A percentile compares a stretch with the other conserved stretches of the same genome.
These are phyloP conservation scores for Trypanosoma vivax DNA, from an alignment of 208 protist genomes.

Conservation along the genomic window DNA sequence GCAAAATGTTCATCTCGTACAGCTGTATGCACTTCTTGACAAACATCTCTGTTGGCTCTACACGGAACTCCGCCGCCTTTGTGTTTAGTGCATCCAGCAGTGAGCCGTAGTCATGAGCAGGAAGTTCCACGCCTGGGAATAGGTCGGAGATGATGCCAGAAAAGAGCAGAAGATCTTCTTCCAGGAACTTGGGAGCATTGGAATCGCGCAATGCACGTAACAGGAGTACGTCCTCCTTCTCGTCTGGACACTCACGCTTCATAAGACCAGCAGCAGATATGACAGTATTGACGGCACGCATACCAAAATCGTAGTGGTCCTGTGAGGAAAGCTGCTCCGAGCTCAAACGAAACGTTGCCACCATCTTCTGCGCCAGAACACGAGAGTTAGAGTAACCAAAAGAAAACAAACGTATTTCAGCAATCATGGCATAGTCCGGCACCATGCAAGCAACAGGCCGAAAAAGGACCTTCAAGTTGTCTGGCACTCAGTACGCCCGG, in stretches of 20 bases:
- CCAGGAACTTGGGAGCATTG: slow-evolving; percentile 98
- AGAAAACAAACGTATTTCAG: slow-evolving; percentile 96
- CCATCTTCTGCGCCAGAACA: slow-evolving; percentile 95
- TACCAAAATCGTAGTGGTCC: slow-evolving; percentile 98
- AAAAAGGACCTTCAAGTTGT: slow-evolving; percentile 98
- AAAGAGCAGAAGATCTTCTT: slow-evolving; percentile 90
- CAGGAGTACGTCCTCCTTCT: slow-evolving; percentile 92
- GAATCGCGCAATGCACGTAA: slow-evolving; percentile 94
- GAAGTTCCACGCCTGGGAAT: slow-evolving; percentile 93
- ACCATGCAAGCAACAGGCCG: slow-evolving; percentile 98
- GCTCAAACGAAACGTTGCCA: slow-evolving; percentile 95
- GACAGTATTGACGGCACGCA: slow-evolving; percentile 98
- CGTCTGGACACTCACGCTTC: slow-evolving; percentile 92
- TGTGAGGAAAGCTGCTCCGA: slow-evolving; percentile 97
- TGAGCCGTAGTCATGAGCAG: slow-evolving; percentile 87
- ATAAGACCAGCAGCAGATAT: slow-evolving; percentile 95
- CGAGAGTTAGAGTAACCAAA: slow-evolving; percentile 96
- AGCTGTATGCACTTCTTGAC: slow-evolving; percentile 96
- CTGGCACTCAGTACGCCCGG: slow-evolving; percentile 96
- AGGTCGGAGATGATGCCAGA: slow-evolving; percentile 96
- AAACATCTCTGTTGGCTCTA: slow-evolving; percentile 94
- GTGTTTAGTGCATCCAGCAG: slow-evolving; percentile 77
- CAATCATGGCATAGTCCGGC: slow-evolving; percentile 98
- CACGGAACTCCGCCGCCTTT: slow-evolving; percentile 50
- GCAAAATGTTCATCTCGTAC: slow-evolving; percentile 96